phyloP scores from a whole-genome alignment of 495 filamentous ascomycete genomes.

The Pyronema domesticum region DNA sequence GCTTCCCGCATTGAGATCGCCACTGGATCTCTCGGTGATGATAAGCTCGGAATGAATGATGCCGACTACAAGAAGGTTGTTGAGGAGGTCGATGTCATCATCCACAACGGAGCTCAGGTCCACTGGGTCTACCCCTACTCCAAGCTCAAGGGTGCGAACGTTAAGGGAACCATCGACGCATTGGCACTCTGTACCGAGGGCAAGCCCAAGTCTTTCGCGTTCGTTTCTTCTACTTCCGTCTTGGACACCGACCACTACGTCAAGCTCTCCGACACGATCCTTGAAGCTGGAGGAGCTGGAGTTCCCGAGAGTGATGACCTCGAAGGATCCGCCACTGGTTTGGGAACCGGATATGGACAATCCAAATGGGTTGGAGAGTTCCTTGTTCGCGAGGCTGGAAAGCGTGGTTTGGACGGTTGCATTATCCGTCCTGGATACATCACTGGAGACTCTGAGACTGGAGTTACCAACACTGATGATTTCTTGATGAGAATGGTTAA shows the following conservation, averaged over 20 bases:
- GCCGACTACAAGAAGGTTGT: slow-evolving; percentile 44
- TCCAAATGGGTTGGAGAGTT: slow-evolving; percentile 74
- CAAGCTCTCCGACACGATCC: slow-evolving; percentile 44
- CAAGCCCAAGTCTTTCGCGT: slow-evolving; percentile 63
- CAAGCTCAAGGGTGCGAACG: slow-evolving; percentile 58
- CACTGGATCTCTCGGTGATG: slow-evolving; percentile 52
- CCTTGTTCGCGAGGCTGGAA: slow-evolving; percentile 62
- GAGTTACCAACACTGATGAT: slow-evolving; percentile 71
- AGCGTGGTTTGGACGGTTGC: slow-evolving; percentile 52
- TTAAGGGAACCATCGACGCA: slow-evolving; percentile 59
- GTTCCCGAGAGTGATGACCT: slow-evolving; percentile 49
- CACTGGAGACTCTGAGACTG: slow-evolving; percentile 52
- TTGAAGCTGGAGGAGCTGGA: slow-evolving; percentile 33
- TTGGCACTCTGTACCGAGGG: slow-evolving; percentile 58
- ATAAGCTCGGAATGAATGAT: slow-evolving; percentile 50
- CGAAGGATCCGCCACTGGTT: slow-evolving; percentile 42
- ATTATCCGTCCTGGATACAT: slow-evolving; percentile 81
- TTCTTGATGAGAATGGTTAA: slow-evolving; percentile 82
- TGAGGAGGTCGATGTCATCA: slow-evolving; percentile 52
- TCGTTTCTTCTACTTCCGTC: slow-evolving; percentile 71
- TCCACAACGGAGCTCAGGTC: slow-evolving; percentile 80
- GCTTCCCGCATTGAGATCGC: slow-evolving; percentile 41
- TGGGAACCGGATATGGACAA: slow-evolving; percentile 81
- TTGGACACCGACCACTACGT: slow-evolving; percentile 73
- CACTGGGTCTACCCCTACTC: slow-evolving; percentile 78